Evolutionary conservation across 78 protist genomes (phyloP), one percentile per base, ranked within the genome.

Genomic region (Dictyostelium intermedium): DNA sequence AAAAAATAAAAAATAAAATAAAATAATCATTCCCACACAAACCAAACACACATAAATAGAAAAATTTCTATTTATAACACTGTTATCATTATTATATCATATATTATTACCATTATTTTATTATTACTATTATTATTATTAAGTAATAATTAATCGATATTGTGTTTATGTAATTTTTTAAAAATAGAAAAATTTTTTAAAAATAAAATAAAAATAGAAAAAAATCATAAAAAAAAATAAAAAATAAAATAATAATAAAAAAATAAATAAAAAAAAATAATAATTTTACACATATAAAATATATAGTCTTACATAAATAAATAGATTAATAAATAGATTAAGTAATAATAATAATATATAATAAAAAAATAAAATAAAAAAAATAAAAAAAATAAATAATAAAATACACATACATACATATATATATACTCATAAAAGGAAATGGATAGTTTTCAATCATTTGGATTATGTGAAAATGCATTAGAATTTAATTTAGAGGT

Each of bases 391-490:
- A 16, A 50, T 50, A 50, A 16, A 50, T 5, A 50, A 16, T 16
- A 16, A 16, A 16, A 50, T 50, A 63, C 0, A 63, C 8, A 60
- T 23, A 20, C 30, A 60, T 60, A 60, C 5, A 20, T 60, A 60
- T 60, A 23, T 20, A 60, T 60, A 60, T 47, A 47, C 14, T 8
- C 3, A 70, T 14, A 70, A 11, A 79, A 47, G 47, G 63, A 34
- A 63, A 87, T 87, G 92, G 93, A 89, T 89, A 50, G 77, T 50
- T 89, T 69, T 89, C 34, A 27, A 23, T 41, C 86, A 89, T 89
- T 89, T 89, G 93, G 93, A 6, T 77, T 89, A 39, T 87, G 93
- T 69, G 85, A 60, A 30, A 76, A 89, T 77, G 85, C 93, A 1
- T 35, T 89, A 32, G 87, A 89, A 34, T 89, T 80, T 27, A 16